Conservation (phyloP, 805 yeast species). For the Phaffomyces thermotolerans region DNA sequence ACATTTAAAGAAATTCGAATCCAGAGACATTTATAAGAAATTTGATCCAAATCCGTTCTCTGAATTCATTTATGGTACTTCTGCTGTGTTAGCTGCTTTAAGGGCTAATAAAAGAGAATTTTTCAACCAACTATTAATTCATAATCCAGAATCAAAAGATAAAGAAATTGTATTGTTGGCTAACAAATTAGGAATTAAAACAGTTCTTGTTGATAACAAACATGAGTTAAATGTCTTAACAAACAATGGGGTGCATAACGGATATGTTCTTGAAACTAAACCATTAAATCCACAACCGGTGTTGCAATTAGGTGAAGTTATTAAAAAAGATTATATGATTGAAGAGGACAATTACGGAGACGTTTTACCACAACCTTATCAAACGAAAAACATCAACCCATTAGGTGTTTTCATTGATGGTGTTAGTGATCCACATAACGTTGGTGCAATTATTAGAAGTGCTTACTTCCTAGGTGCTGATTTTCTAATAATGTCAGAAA, state of each 20-base stretch:
- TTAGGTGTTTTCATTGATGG: slow-evolving; percentile 73
- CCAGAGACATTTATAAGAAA: slow-evolving; percentile 16
- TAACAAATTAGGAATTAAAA: slow-evolving; percentile 22
- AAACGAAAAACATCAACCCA: slow-evolving; percentile 36
- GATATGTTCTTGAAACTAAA: slow-evolving; percentile 63
- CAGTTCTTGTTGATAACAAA: slow-evolving; percentile 13
- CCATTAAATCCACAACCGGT: slow-evolving; percentile 34
- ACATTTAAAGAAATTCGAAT: slow-evolving; percentile 13
- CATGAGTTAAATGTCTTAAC: slow-evolving; percentile 55
- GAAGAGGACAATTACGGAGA: slow-evolving; percentile 24
- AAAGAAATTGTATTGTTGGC: slow-evolving; percentile 43
- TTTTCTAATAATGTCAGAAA: slow-evolving; percentile 61
- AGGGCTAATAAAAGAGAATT: slow-evolving; percentile 45
- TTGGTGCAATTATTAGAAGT: slow-evolving; percentile 76
- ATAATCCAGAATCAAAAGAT: slow-evolving; percentile 31
- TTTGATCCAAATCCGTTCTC: slow-evolving; percentile 37
- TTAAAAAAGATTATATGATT: slow-evolving; percentile 13
- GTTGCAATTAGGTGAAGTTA: slow-evolving; percentile 18
- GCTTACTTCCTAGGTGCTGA: slow-evolving; percentile 82
- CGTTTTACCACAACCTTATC: slow-evolving; percentile 13
- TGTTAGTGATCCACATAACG: slow-evolving; percentile 78
- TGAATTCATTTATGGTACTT: slow-evolving; percentile 73
- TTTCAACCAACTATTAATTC: slow-evolving; percentile 44
- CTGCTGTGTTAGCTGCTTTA: slow-evolving; percentile 68
- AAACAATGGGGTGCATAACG: slow-evolving; percentile 72